These are phyloP conservation scores for Protomyces inouyei DNA, from an alignment of 1,139 yeast genomes.

Conservation along the genomic window DNA sequence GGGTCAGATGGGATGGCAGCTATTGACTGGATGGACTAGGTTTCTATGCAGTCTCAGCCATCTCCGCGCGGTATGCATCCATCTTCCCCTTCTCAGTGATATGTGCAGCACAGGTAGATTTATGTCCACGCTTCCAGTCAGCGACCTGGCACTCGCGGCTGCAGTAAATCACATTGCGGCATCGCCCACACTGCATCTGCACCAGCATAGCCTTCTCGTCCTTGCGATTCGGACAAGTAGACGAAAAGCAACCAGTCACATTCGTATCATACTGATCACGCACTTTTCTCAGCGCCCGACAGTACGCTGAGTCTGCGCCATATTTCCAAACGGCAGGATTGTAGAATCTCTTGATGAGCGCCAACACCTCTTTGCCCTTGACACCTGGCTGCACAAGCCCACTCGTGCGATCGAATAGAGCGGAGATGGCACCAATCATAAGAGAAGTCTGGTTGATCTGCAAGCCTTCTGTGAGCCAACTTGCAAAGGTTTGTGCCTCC, in stretches of 20 bases:
- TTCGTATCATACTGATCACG: not conserved
- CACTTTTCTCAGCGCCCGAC: not conserved
- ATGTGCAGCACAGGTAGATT: not conserved
- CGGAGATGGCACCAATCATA: constrained; percentile 16
- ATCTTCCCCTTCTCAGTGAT: not conserved
- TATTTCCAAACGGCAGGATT: not conserved
- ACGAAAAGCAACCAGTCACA: no score
- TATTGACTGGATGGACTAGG: no score
- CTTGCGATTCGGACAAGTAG: no score
- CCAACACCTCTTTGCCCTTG: constrained; percentile 2
- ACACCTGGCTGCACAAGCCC: constrained; percentile 1
- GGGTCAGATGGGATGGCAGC: no score
- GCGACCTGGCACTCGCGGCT: constrained; percentile 10
- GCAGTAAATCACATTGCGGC: constrained; percentile 10
- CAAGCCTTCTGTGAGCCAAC: not conserved
- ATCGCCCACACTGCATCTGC: constrained; percentile 9
- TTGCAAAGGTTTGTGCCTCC: not conserved
- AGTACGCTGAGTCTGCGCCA: constrained; percentile 18
- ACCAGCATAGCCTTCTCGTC: not conserved
- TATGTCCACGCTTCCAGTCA: constrained; percentile 11
- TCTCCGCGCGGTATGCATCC: not conserved
- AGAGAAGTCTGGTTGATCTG: not conserved
- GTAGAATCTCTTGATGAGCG: constrained; percentile 2
- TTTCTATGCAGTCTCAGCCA: no score
- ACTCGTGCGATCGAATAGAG: constrained; percentile 1